Evolutionary conservation across 306 rosid genomes (phyloP), one percentile per base, ranked within the genome.

Genomic region (Fagus sylvatica): DNA sequence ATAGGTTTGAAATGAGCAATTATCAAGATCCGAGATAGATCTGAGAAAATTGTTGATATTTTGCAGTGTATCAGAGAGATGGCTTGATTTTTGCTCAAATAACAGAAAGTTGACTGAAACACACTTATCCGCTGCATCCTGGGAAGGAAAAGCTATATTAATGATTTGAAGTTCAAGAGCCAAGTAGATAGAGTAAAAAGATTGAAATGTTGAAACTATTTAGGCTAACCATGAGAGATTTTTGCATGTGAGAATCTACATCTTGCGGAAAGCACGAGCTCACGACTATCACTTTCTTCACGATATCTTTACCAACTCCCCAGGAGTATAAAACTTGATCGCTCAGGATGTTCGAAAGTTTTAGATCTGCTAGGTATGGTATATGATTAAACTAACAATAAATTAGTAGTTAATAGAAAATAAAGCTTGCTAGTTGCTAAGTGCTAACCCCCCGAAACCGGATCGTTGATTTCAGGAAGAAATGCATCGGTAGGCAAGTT

Each of bases 101-200:
- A 88, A 80, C 49, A 87, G 87, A 82, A 92, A 90, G 80, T 92
- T 88, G 56, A 92, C 91, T 8, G 93, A 85, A 84, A 90, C 89
- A 75, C 93, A 87, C 85, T 69, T 84, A 55, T 84, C 92, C 9
- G 88, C 93, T 7, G 90, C 97, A 74, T 88, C 91, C 97, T 92
- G 81, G 19, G 51, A 42, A 61, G 40, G 61, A 48, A 48, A 56
- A 7, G 51, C 12, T 53, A 55, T 32, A 69, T 54, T 30, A 62
- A 33, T 51, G 49, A 64, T 16, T 69, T 28, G n/a, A 34, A 32
- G 33, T 12, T 39, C 15, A n/a, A 37, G 59, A 76, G 74, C 19
- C 39, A 51, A 80, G 57, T 7, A 43, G 10, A 32, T 34, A 73
- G 28, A 41, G 17, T 8, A 13, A 64, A 79, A 76, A 33, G 9